Evolutionary conservation across 306 rosid genomes (phyloP).

Genomic region (Cucumis cinereus): DNA sequence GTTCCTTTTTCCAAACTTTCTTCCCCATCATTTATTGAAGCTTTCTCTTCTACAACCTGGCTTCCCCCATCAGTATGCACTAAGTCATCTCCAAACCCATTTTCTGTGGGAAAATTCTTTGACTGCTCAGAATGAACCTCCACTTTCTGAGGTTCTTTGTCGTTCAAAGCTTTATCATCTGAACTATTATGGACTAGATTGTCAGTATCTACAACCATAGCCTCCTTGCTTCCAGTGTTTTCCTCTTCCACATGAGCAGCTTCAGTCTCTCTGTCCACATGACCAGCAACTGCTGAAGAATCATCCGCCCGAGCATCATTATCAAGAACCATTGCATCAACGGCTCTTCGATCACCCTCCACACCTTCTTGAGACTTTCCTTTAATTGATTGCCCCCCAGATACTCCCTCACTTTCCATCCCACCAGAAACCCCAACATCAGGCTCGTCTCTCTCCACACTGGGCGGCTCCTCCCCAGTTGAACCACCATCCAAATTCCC

Average conservation of each 20-base stretch:
- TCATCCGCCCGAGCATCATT: conserved; percentile 14
- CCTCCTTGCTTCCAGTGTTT: conserved; percentile 7
- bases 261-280: conserved; percentile 10
- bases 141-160: conserved; percentile 14
- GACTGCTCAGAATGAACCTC: conserved; percentile 10
- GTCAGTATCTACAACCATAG: neutral
- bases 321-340: conserved; percentile 4
- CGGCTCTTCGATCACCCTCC: conserved; percentile 1
- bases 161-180: conserved; percentile 8
- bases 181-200: neutral
- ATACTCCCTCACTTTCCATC: conserved; percentile 18
- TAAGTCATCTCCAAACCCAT: conserved; percentile 20
- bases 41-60: conserved; percentile 6
- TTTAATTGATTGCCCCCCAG: conserved; percentile 17
- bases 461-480: conserved; percentile 14
- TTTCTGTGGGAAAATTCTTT: conserved; percentile 10
- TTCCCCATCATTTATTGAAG: neutral
- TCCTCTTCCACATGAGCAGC: conserved; percentile 8
- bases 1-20: conserved; percentile 13
- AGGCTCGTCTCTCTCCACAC: neutral
- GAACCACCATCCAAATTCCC: conserved; percentile 17
- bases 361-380: conserved; percentile 12
- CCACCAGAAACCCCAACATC: conserved; percentile 13
- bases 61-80: conserved; percentile 18
- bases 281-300: conserved; percentile 3